Percentiles rank a stretch among this genome's conserved stretches.
These are phyloP conservation scores for Tricholoma matsutake DNA, from an alignment of 768 basidiomycete species.

Conservation along the genomic window DNA sequence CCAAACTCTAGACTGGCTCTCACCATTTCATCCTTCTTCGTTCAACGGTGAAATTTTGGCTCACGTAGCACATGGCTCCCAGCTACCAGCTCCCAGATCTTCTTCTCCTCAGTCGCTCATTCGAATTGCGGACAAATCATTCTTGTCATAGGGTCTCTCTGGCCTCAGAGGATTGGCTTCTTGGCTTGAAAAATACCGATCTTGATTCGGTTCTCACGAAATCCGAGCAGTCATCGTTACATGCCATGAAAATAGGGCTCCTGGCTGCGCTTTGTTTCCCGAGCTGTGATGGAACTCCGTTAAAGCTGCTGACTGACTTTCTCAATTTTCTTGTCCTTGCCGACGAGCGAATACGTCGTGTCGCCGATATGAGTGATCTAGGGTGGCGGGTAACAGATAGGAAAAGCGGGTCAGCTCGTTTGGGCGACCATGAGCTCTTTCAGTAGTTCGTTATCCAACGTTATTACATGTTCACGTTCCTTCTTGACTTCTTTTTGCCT, in stretches of 20 bases:
- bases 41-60: background rate
- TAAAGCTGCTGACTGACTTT: slow-evolving; percentile 51
- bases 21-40: background rate
- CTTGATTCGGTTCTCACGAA: slow-evolving; percentile 19
- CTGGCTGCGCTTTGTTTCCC: slow-evolving; percentile 61
- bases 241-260: slow-evolving; percentile 39
- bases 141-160: slow-evolving; percentile 32
- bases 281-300: slow-evolving; percentile 52
- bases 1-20: background rate
- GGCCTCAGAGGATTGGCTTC: slow-evolving; percentile 32
- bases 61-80: slow-evolving; percentile 13
- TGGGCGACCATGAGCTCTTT: slow-evolving; percentile 29
- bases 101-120: slow-evolving; percentile 27
- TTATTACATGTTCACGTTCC: slow-evolving; percentile 8
- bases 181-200: slow-evolving; percentile 14
- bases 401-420: slow-evolving; percentile 8
- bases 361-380: slow-evolving; percentile 7
- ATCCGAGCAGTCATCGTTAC: slow-evolving; percentile 25
- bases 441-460: slow-evolving; percentile 29
- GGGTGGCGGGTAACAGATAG: slow-evolving; percentile 19
- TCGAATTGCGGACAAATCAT: slow-evolving; percentile 38
- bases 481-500: slow-evolving; percentile 2
- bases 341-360: slow-evolving; percentile 25
- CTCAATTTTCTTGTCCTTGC: slow-evolving; percentile 38
- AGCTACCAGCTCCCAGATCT: slow-evolving; percentile 46